These are phyloP conservation scores for Cladophialophora carrionii DNA, from an alignment of 2,329 filamentous ascomycete genomes.

Conservation along the genomic window DNA sequence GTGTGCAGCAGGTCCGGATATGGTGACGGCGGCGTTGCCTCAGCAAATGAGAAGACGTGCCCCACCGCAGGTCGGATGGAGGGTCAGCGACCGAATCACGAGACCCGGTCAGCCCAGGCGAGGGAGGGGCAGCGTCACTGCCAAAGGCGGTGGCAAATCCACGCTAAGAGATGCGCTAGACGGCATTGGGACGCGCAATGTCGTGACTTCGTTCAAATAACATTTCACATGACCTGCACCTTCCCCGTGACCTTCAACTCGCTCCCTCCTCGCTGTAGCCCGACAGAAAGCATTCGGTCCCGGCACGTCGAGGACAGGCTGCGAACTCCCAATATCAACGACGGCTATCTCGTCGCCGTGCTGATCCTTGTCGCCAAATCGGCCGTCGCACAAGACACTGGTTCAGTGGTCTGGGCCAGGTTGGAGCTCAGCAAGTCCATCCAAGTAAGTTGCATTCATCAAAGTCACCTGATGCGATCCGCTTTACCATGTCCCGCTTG, in stretches of 20 bases:
- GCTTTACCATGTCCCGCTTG: constrained; percentile 21
- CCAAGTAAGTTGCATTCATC: constrained; percentile 18
- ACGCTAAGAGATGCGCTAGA: constrained; percentile 7
- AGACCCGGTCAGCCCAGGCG: constrained; percentile 16
- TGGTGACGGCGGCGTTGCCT: not conserved
- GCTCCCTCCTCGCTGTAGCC: not conserved
- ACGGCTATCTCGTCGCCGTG: constrained; percentile 5
- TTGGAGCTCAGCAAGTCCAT: constrained; percentile 14
- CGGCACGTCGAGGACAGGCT: not conserved
- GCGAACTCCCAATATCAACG: not conserved
- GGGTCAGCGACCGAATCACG: constrained; percentile 15
- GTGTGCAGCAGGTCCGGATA: not conserved
- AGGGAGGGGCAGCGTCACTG: not conserved
- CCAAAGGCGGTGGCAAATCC: not conserved
- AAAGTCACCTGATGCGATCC: constrained; percentile 35
- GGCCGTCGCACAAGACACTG: constrained; percentile 9
- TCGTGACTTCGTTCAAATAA: constrained; percentile 9
- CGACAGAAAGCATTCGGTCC: not conserved
- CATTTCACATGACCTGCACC: constrained; percentile 13
- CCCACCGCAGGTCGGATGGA: constrained; percentile 2
- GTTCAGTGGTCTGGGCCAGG: constrained; percentile 18
- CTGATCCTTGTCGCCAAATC: constrained; percentile 7
- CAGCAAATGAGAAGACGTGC: not conserved
- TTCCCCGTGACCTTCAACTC: constrained; percentile 11
- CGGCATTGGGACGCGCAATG: not conserved